A percentile compares a stretch with the other conserved stretches of the same genome.
These are phyloP conservation scores for Saccharum hybrid DNA, from an alignment of 202 grass and related monocot genomes.

Conservation along the genomic window DNA sequence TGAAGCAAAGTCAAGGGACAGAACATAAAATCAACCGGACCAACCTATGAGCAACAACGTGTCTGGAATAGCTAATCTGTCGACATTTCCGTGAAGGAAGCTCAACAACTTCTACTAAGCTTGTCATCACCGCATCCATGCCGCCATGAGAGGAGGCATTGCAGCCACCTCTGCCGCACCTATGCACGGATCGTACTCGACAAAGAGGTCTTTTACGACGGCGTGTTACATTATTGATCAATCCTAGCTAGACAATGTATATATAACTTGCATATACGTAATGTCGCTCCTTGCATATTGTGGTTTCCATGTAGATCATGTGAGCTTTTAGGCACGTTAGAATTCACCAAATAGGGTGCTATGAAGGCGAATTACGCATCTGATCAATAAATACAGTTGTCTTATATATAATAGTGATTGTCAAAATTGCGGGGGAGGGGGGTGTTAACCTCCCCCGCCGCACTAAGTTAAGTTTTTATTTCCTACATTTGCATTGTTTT, in stretches of 20 bases:
- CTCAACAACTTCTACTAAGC: background rate
- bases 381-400: background rate
- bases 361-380: no score
- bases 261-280: no score
- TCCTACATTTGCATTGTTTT: no score
- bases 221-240: background rate
- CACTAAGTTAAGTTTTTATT: no score
- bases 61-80: background rate
- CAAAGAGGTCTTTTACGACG: conserved; percentile 4
- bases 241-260: no score
- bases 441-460: no score
- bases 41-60: background rate
- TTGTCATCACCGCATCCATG: conserved; percentile 6
- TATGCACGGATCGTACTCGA: background rate
- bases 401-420: background rate
- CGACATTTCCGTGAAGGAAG: background rate
- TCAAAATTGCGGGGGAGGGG: no score
- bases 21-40: background rate
- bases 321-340: background rate
- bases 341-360: background rate
- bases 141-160: background rate
- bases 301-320: background rate
- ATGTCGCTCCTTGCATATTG: background rate
- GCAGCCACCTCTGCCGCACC: background rate
- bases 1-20: background rate